Evolutionary conservation across 1,139 yeast genomes (phyloP), one percentile per base, ranked within the genome.

Genomic region (Tardiomyces depauwii): DNA sequence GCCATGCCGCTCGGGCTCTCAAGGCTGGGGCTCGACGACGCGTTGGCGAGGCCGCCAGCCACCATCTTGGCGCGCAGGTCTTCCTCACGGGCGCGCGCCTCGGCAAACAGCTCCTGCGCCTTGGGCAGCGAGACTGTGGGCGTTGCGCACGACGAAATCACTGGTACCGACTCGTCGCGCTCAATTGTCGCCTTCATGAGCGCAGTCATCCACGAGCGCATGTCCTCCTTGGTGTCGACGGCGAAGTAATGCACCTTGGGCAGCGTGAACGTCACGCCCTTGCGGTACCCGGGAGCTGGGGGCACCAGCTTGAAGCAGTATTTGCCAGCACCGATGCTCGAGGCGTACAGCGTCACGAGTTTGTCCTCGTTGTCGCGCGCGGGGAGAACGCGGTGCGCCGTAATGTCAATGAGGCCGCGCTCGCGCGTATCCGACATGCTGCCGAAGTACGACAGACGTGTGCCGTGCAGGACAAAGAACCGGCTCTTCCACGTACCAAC

Each of bases 201-300:
- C 0, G 96, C 95, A 48, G 89, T 85, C 77, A 89, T 80, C 99
- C 99, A 91, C 1, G 77, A 78, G 59, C 96, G 74, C 95, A 91
- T 84, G 52, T 89, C 97, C 44, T 87, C 95, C 49, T 74, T 78
- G 1, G 87, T 75, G 48, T 91, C 97, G 36, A 89, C 96, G 0
- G 97, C 96, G 72, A 91, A 93, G 63, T 82, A 91, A 59, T 91
- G 98, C 2, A 89, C 85, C 55, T 88, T 86, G 32, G 96, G 98
- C 55, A 89, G 96, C 0, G 99, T 93, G 62, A 93, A 93, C 0
- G 96, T 89, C 48, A 91, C 76, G 0, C 97, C 97, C 65, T 89
- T 91, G 55, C 82, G 81, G 51, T 91, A 85, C 0, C 99, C 99
- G 0, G 98, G 98, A 1, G 95, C 96, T 0, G 99, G 99, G 4